Percentiles rank a stretch among this genome's conserved stretches.
Conservation (phyloP, 2,329 filamentous ascomycete genomes). For the Corniculantispora saksenae region DNA sequence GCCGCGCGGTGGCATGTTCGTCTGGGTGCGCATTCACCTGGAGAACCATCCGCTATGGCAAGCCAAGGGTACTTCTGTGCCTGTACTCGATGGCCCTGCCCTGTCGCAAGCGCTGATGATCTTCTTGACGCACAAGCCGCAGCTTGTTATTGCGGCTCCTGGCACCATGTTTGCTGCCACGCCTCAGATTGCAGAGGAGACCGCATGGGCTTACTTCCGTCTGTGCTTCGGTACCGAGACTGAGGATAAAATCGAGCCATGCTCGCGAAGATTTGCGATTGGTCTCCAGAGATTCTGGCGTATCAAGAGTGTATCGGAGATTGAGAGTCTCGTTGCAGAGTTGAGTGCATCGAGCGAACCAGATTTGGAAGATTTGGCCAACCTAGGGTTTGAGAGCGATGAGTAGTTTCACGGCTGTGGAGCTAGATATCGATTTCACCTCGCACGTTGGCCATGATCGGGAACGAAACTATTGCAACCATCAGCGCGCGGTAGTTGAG, state of each 20-base stretch:
- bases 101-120: slow-evolving; percentile 70
- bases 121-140: slow-evolving; percentile 67
- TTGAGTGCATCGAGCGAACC: slow-evolving; percentile 25
- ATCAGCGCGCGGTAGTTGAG: background rate
- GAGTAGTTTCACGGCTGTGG: slow-evolving; percentile 23
- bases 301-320: slow-evolving; percentile 64
- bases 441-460: background rate
- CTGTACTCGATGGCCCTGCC: slow-evolving; percentile 52
- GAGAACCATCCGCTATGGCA: slow-evolving; percentile 70
- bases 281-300: slow-evolving; percentile 76
- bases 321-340: slow-evolving; percentile 62
- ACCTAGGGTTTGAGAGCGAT: slow-evolving; percentile 33
- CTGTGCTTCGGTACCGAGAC: slow-evolving; percentile 84
- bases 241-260: slow-evolving; percentile 65
- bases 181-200: slow-evolving; percentile 53
- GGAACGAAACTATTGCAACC: slow-evolving; percentile 2
- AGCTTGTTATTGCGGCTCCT: slow-evolving; percentile 68
- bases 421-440: background rate
- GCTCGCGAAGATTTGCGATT: slow-evolving; percentile 64
- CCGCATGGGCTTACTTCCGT: slow-evolving; percentile 72
- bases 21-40: slow-evolving; percentile 77
- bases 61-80: slow-evolving; percentile 31
- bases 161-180: slow-evolving; percentile 75
- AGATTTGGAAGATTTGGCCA: slow-evolving; percentile 28
- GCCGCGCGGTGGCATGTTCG: slow-evolving; percentile 88